phyloP scores from a whole-genome alignment of 108 stramenopile species.

The Chaetoceros muelleri region DNA sequence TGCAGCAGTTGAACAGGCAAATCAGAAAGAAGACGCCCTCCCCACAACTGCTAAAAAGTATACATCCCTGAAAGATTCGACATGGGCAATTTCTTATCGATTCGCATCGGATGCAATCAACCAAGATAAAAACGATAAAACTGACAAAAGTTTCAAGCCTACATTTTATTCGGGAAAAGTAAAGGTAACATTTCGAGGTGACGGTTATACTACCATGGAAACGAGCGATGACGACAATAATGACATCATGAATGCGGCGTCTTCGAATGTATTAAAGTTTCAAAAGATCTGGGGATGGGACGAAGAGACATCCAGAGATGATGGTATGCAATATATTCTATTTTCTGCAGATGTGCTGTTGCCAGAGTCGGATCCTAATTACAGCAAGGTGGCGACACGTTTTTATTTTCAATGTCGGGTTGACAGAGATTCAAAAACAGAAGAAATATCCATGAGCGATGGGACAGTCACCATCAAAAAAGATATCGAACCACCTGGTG shows the following conservation, averaged over 20 bases:
- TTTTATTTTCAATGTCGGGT: constrained; percentile 48
- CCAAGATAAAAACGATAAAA: constrained; percentile 14
- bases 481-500: constrained; percentile 27
- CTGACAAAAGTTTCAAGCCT: background rate
- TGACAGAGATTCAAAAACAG: constrained; percentile 6
- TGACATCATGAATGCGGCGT: constrained; percentile 4
- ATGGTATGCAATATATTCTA: constrained; percentile 33
- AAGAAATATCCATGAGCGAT: constrained; percentile 23
- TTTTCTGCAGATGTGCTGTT: constrained; percentile 41
- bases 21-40: background rate
- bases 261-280: constrained; percentile 9
- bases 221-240: too few relatives aligned
- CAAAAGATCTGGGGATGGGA: constrained; percentile 65
- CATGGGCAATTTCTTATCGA: constrained; percentile 34
- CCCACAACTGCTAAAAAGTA: background rate
- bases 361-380: constrained; percentile 17
- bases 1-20: background rate
- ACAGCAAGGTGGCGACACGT: constrained; percentile 10
- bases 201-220: constrained; percentile 60
- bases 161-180: constrained; percentile 39
- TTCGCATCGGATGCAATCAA: constrained; percentile 34
- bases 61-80: constrained; percentile 15
- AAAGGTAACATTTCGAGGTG: constrained; percentile 22
- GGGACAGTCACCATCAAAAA: constrained; percentile 55
- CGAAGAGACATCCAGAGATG: constrained; percentile 33